Evolutionary conservation across 2,329 filamentous ascomycete genomes (phyloP), one percentile per base, ranked within the genome.

Genomic region (Scedosporium apiospermum): DNA sequence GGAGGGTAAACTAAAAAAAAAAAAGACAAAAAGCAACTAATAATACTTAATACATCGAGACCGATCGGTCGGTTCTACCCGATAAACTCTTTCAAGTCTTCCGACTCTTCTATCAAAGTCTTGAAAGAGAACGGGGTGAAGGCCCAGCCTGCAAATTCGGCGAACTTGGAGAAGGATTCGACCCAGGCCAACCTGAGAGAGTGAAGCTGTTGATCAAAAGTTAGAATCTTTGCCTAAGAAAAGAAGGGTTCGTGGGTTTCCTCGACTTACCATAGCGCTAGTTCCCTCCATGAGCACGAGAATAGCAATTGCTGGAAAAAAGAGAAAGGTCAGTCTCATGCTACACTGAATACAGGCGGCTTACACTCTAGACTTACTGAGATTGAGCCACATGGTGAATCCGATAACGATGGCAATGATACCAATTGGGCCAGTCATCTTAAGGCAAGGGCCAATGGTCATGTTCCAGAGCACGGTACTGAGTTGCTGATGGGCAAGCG

Each of bases 151-250:
- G 90, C 89, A 71, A 95, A 95, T 73, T 96, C 88, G 75, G 96
- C 96, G 80, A 96, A 93, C 80, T 96, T 96, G 78, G 91, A 96
- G 86, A 97, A 97, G 18, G 93, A 93, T 76, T 97, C 93, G 66
- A 97, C 93, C 93, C 93, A 97, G 69, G 96, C 93, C 71, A 97
- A 79, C 81, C 93, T 85, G 68, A 97, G 83, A 65, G 88, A 91
- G 78, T 96, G 92, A 78, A 66, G 62, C 61, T 62, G 30, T 42
- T 6, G 49, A 53, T 21, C 6, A 21, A n/a, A 9, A 18, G 38
- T 23, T 30, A 53, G 30, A 4, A 62, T 57, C 4, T 27, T 16
- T 49, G 18, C 9, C 38, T 0, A 6, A 6, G 27, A 41, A 38
- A 16, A 23, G 9, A 18, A 21, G 6, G 12, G 27, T 14, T n/a